Percentiles rank a stretch among this genome's conserved stretches.
Conservation (phyloP, 192 early-diverging fungal species). For the Podila verticillata region DNA sequence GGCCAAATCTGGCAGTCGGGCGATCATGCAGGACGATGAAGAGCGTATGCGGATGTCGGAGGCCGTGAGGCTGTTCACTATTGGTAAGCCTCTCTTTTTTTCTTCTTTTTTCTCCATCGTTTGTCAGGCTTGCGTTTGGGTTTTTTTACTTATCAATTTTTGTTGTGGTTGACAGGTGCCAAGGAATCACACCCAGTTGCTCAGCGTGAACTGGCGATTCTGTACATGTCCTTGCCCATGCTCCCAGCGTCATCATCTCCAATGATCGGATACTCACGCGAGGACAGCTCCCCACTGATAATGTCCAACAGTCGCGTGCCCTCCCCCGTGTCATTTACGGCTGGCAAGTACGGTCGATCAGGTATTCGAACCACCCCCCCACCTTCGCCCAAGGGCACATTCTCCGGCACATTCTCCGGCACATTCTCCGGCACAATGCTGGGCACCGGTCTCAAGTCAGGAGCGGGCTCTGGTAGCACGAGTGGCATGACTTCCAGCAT, state of each 20-base stretch:
- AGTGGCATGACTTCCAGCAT: constrained; percentile 27
- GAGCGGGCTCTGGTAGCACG: not conserved
- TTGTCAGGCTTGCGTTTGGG: not conserved
- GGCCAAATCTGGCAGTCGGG: constrained; percentile 11
- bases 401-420: constrained; percentile 22
- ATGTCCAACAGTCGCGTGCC: constrained; percentile 18
- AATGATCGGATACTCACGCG: constrained; percentile 9
- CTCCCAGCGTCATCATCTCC: constrained; percentile 48
- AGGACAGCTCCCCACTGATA: constrained; percentile 11
- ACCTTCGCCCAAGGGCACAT: constrained; percentile 29
- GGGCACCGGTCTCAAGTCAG: constrained; percentile 4
- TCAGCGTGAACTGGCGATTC: constrained; percentile 51
- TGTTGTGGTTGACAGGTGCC: constrained; percentile 21
- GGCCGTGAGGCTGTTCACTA: constrained; percentile 53
- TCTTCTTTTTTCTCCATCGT: too few species aligned
- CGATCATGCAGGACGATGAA: constrained; percentile 36
- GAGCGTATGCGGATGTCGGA: constrained; percentile 40
- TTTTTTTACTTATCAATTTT: not conserved
- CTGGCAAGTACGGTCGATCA: constrained; percentile 6
- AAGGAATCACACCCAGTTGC: constrained; percentile 53
- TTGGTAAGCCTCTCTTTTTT: constrained; percentile 21
- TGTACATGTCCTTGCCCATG: constrained; percentile 51
- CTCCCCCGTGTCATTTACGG: constrained; percentile 16
- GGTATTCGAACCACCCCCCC: constrained; percentile 14
- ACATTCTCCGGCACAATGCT: constrained; percentile 22